These are phyloP conservation scores for Alternaria sp. DNA, from an alignment of 2,329 filamentous ascomycete species.

Conservation along the genomic window DNA sequence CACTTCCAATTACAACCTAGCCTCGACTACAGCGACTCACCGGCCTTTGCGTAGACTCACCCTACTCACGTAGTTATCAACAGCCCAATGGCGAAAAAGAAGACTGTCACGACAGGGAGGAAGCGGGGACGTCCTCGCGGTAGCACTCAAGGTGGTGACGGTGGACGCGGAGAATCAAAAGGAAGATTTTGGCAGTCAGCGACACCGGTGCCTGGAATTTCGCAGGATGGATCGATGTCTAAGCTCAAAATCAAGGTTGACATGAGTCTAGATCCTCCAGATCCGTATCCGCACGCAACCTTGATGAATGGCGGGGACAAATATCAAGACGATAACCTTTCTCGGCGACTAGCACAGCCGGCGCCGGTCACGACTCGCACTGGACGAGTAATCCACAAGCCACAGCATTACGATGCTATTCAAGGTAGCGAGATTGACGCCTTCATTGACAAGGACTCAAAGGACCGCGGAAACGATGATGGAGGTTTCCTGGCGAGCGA, in stretches of 20 bases:
- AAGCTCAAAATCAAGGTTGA: slow-evolving; percentile 1
- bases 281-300: not conserved
- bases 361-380: slow-evolving; percentile 7
- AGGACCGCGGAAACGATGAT: not conserved
- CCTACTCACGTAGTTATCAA: too few relatives aligned
- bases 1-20: not conserved
- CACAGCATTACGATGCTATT: not conserved
- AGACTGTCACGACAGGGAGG: not conserved
- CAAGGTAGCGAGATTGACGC: slow-evolving; percentile 12
- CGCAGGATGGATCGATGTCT: not conserved
- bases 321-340: not conserved
- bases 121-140: not conserved
- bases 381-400: slow-evolving; percentile 8
- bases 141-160: not conserved
- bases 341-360: not conserved
- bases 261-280: too few relatives aligned
- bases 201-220: not conserved
- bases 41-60: not conserved
- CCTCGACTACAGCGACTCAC: not conserved
- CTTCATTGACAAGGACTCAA: not conserved
- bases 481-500: not conserved
- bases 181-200: slow-evolving; percentile 1
- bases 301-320: not conserved
- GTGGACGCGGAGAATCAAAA: not conserved
- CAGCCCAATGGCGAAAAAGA: slow-evolving; percentile 5